phyloP scores from a whole-genome alignment of 768 basidiomycete genomes.

The Vararia minispora region DNA sequence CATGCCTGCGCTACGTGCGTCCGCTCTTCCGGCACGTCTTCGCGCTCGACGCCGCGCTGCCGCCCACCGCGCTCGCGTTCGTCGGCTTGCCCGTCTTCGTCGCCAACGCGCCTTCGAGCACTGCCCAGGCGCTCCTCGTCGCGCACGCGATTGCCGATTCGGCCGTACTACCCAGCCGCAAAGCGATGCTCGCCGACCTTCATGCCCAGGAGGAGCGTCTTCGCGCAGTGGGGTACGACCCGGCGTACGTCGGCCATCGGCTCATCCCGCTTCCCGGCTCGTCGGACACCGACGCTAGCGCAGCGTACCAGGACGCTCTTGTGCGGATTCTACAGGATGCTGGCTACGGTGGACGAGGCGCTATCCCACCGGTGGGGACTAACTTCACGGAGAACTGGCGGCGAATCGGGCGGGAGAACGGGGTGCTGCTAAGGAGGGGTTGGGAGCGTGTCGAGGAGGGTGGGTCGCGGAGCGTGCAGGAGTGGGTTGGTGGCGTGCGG shows the following conservation, averaged over 20 bases:
- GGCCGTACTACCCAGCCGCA: conserved; percentile 28
- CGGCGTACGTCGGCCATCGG: conserved; percentile 36
- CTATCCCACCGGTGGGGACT: conserved; percentile 29
- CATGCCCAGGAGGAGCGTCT: conserved; percentile 28
- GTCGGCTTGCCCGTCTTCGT: conserved; percentile 40
- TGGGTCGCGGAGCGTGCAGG: conserved; percentile 20
- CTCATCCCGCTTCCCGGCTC: conserved; percentile 22
- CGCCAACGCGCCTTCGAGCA: conserved; percentile 36
- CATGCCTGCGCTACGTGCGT: conserved; percentile 42
- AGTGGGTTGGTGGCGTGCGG: conserved; percentile 35
- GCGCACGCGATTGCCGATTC: conserved; percentile 34
- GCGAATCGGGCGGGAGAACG: conserved; percentile 22
- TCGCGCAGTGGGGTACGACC: conserved; percentile 34
- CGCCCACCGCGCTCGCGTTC: conserved; percentile 42
- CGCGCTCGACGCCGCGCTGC: conserved; percentile 32
- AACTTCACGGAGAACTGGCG: conserved; percentile 43
- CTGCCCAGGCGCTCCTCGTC: conserved; percentile 38
- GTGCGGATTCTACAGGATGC: conserved; percentile 19
- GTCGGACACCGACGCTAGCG: too few relatives aligned
- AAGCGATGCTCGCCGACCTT: conserved; percentile 25
- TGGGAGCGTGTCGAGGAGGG: conserved; percentile 36
- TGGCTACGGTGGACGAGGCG: conserved; percentile 10
- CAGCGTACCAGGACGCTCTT: conserved; percentile 24
- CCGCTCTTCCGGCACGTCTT: conserved; percentile 45
- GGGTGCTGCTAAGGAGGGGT: conserved; percentile 25